Percentiles rank a stretch among this genome's conserved stretches.
These are phyloP conservation scores for Cyberlindnera amylophila DNA, from an alignment of 805 yeast species.

Conservation along the genomic window DNA sequence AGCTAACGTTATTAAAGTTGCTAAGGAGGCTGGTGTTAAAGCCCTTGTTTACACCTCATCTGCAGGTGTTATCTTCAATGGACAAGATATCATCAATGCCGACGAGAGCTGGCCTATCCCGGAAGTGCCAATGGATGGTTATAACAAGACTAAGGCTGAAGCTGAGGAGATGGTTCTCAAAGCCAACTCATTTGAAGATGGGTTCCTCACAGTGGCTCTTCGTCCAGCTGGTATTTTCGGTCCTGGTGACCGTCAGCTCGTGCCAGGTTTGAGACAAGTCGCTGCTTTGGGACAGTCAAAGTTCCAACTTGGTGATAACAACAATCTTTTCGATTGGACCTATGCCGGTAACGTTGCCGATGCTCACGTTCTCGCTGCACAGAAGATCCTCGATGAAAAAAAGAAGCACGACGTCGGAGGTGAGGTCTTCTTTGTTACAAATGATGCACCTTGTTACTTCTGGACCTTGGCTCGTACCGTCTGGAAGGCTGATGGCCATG, in stretches of 20 bases:
- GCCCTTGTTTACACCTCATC: conserved; percentile 93
- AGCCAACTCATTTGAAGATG: conserved; percentile 56
- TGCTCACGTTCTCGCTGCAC: conserved; percentile 90
- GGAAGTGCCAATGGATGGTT: conserved; percentile 89
- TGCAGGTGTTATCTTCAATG: conserved; percentile 96
- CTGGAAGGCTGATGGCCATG: conserved; percentile 94
- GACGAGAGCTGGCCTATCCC: conserved; percentile 96
- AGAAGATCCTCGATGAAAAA: conserved; percentile 53
- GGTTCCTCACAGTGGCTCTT: conserved; percentile 74
- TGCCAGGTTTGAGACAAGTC: conserved; percentile 85
- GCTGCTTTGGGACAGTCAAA: conserved; percentile 82
- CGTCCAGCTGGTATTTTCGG: conserved; percentile 99
- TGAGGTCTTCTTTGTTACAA: conserved; percentile 84
- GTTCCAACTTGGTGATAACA: conserved; percentile 92
- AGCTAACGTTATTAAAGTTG: conserved; percentile 60
- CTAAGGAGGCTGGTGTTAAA: conserved; percentile 44
- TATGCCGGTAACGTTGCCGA: conserved; percentile 98
- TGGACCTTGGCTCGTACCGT: conserved; percentile 97
- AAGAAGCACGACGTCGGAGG: conserved; percentile 60
- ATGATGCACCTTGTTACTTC: conserved; percentile 91
- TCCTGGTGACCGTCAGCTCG: conserved; percentile 95
- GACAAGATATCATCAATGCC: conserved; percentile 87
- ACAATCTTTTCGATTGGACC: conserved; percentile 93
- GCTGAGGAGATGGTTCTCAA: conserved; percentile 81
- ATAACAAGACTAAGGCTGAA: conserved; percentile 88